Conservation (phyloP, 148 eudicot species). For the Nepenthes gracilis region DNA sequence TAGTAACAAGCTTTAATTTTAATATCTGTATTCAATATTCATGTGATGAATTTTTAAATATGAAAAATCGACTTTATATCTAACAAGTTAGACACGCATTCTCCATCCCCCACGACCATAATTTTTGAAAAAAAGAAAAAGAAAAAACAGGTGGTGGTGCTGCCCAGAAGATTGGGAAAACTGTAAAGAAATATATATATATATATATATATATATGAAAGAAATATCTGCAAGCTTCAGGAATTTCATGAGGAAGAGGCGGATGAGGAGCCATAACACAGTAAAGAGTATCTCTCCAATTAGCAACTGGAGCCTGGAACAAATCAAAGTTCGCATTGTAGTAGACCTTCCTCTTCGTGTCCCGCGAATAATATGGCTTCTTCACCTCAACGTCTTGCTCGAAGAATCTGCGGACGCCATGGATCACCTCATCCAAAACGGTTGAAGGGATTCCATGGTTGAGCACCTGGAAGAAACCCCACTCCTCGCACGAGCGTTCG, state of each 20-base stretch:
- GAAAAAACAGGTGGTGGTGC: too few relatives aligned
- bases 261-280: not conserved
- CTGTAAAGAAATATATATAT: too few relatives aligned
- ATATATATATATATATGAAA: too few relatives aligned
- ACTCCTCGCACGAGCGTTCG: not conserved
- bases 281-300: slow-evolving; percentile 8
- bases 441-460: slow-evolving; percentile 16
- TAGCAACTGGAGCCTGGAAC: not conserved
- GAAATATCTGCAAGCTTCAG: slow-evolving; percentile 1
- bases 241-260: not conserved
- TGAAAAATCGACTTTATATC: too few relatives aligned
- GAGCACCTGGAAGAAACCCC: slow-evolving; percentile 19
- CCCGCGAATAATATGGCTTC: slow-evolving; percentile 6
- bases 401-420: not conserved
- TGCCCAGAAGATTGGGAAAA: too few relatives aligned
- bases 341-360: not conserved
- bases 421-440: slow-evolving; percentile 2
- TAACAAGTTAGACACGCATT: too few relatives aligned
- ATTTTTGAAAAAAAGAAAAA: too few relatives aligned
- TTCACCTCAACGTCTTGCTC: slow-evolving; percentile 7
- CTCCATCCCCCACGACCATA: too few relatives aligned
- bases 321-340: slow-evolving; percentile 8
- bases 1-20: too few relatives aligned
- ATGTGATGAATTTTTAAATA: too few relatives aligned
- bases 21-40: too few relatives aligned